Conservation (phyloP, 164 flowering plant species). For the Berberis thunbergii region DNA sequence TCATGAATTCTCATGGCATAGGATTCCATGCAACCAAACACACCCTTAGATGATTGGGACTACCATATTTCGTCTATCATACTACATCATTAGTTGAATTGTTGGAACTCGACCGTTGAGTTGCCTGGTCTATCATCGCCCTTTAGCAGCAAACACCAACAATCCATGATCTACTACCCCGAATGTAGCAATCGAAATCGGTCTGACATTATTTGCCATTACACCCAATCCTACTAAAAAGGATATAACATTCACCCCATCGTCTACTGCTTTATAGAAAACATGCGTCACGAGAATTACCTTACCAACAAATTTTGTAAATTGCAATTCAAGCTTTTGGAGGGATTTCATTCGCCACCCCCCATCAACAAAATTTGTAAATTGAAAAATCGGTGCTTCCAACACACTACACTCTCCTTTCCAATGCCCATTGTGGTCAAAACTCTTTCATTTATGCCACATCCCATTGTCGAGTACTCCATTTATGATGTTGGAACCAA, state of each 20-base stretch:
- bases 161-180: slow-evolving; percentile 34
- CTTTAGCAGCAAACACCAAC: slow-evolving; percentile 37
- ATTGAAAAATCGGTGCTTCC: slow-evolving; percentile 21
- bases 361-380: slow-evolving; percentile 30
- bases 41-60: no score
- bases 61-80: no score
- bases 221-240: slow-evolving; percentile 16
- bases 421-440: slow-evolving; percentile 37
- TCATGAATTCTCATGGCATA: no score
- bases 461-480: slow-evolving; percentile 51
- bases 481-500: slow-evolving; percentile 36
- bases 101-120: background rate
- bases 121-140: slow-evolving; percentile 38
- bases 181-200: slow-evolving; percentile 21
- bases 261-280: slow-evolving; percentile 41
- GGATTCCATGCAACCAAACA: no score
- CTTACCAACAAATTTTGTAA: slow-evolving; percentile 41
- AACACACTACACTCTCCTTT: slow-evolving; percentile 31
- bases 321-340: slow-evolving; percentile 50
- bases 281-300: no score
- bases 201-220: slow-evolving; percentile 10
- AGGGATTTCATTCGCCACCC: slow-evolving; percentile 42
- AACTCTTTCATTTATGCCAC: slow-evolving; percentile 44
- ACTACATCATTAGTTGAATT: no score
- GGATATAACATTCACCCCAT: slow-evolving; percentile 50